phyloP scores from a whole-genome alignment of 2,329 filamentous ascomycete species.

The Stagonosporopsis tanaceti region DNA sequence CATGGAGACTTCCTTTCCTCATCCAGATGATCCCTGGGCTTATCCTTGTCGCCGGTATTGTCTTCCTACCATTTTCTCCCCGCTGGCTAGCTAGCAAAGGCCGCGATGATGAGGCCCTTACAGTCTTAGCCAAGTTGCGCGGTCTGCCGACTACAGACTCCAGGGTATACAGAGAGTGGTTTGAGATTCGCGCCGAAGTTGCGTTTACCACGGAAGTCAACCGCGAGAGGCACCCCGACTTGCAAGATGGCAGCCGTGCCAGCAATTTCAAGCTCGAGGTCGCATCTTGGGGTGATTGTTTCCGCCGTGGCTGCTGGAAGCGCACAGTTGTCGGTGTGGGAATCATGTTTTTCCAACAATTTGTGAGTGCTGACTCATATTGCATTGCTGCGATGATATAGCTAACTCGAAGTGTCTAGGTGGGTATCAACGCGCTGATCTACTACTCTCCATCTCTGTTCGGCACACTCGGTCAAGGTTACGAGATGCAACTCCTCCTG shows the following conservation, averaged over 20 bases:
- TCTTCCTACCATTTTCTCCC: conserved; percentile 63
- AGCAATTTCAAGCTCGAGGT: conserved; percentile 55
- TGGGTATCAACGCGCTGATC: conserved; percentile 52
- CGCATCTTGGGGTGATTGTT: conserved; percentile 57
- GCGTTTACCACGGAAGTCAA: conserved; percentile 60
- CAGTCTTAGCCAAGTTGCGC: conserved; percentile 59
- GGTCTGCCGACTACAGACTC: conserved; percentile 58
- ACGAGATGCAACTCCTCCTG: conserved; percentile 64
- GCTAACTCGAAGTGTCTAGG: neutral
- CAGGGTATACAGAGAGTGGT: conserved; percentile 62
- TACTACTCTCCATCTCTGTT: conserved; percentile 71
- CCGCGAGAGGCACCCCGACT: conserved; percentile 47
- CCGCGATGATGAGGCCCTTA: conserved; percentile 58
- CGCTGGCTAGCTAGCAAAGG: conserved; percentile 59
- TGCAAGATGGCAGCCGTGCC: conserved; percentile 41
- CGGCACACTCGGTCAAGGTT: conserved; percentile 64
- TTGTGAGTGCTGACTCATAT: conserved; percentile 30
- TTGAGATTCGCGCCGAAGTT: conserved; percentile 63
- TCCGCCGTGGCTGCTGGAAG: conserved; percentile 55
- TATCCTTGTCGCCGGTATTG: conserved; percentile 52
- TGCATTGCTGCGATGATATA: neutral
- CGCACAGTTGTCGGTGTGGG: conserved; percentile 53
- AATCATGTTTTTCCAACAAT: conserved; percentile 53
- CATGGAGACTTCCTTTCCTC: conserved; percentile 58
- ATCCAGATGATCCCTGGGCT: conserved; percentile 56